Evolutionary conservation across 305 asterid species (phyloP), one percentile per base, ranked within the genome.

Genomic region (Fraxinus sp.): DNA sequence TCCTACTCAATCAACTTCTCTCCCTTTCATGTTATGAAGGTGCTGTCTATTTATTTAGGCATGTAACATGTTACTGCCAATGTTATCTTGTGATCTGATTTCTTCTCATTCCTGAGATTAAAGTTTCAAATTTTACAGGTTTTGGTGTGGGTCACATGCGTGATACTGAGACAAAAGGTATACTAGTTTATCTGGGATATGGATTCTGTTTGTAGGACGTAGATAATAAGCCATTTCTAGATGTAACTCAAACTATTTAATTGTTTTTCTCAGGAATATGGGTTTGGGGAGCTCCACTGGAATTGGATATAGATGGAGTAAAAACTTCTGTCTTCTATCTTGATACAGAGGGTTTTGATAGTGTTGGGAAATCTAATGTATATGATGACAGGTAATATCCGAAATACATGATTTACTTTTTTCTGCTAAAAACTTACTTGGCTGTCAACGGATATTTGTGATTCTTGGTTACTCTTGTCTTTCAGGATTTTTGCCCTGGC

Each of bases 121-220:
- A 88, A 22, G 64, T 52, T 71, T n/a, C 74, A 14, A 49, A 49
- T 66, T 35, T 84, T 84, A 87, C 90, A 96, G 99, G 99, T 87
- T 96, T 96, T 89, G 99, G 98, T 75, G 99, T 96, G 86, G 98
- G 98, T 77, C 99, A 96, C 85, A 84, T 94, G 97, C 99, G 98
- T 72, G 99, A 96, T 82, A 96, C 98, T 64, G 90, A 96, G 89
- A 96, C 99, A 74, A 96, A 96, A 93, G 99, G 99, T 94, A 80
- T 82, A 37, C 80, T 20, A 7, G 6, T 52, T 52, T 16, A 14
- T 0, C 30, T 55, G 33, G 32, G 57, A 73, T 33, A 49, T 26
- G 73, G 37, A 52, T 68, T 7, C 18, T 78, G 28, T 44, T 36
- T 8, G 26, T 74, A 20, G 66, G 74, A 20, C 3, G 10, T 18